Base-by-base conservation (phyloP, 1,284 basidiomycete species). In the Xerocomus cyaneibrunnescens region DNA sequence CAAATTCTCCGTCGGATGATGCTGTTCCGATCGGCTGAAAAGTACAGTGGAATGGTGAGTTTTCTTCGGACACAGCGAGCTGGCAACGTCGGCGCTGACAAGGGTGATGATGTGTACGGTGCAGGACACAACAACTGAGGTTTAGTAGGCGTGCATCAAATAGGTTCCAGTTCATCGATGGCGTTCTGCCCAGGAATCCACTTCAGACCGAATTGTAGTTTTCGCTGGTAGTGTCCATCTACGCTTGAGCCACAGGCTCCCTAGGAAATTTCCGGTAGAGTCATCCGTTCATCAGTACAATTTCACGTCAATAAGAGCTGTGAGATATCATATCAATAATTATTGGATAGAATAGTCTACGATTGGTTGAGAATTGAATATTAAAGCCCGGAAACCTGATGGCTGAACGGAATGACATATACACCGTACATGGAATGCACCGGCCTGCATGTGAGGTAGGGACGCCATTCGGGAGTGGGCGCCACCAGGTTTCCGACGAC, bases 251-350 rank as follows among this genome's bases (percentile, higher is more conserved):
- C 4, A 7, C 25, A 17, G 9, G 28, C 37, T 34, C 9, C n/a
- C 25, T 16, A 16, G 22, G 2, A 42, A 47, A 30, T 27, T 25
- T 10, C 25, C 13, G 31, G 9, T 32, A 27, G 5, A 27, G 10
- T 27, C 27, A 27, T 10, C 25, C 13, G 13, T 7, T 32, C 35
- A 5, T 36, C 12, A 10, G 5, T 28, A 27, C 16, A 13, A 39
- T 47, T 31, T 13, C 35, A 27, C 3, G 16, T 46, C 25, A 39
- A 30, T 9, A 16, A 36, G 25, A 5, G 3, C 39, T 8, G 19
- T 44, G 23, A 37, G 44, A 44, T 55, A 49, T 50, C 38, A 5
- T 48, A 45, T 45, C 16, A 23, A 27, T 32, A 52, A 49, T 43
- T 16, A 31, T 13, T 16, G 48, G 22, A 45, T 48, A 48, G 23